Evolutionary conservation across 345 rosid species (phyloP).

Genomic region (Linum trigynum): DNA sequence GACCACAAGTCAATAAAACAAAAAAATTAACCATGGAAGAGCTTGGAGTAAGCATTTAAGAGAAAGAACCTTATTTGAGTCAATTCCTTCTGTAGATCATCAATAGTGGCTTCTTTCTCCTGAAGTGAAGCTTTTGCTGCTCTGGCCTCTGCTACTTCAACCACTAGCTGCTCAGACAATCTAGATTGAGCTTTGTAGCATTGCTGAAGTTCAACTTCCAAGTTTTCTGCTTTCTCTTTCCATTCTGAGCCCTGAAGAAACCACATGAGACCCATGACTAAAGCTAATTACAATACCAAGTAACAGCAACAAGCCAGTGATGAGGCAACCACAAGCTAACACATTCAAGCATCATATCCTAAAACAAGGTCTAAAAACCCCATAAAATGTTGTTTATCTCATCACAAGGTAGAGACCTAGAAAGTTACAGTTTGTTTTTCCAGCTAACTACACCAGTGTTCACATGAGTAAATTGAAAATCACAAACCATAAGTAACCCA

Average conservation of each 20-base stretch:
- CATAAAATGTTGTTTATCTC: too few relatives aligned
- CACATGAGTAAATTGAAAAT: too few relatives aligned
- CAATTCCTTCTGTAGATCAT: conserved; percentile 43
- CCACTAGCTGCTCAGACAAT: conserved; percentile 78
- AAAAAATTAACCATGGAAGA: not conserved
- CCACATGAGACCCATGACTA: conserved; percentile 1
- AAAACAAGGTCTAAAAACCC: not conserved
- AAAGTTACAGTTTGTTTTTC: too few relatives aligned
- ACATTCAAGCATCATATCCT: not conserved
- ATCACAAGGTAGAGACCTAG: too few relatives aligned
- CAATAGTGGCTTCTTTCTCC: conserved; percentile 53
- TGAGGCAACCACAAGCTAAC: not conserved
- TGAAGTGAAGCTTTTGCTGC: conserved; percentile 51
- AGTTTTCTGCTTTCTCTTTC: conserved; percentile 79
- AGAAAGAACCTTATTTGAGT: conserved; percentile 41
- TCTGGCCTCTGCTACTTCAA: conserved; percentile 81
- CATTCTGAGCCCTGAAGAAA: conserved; percentile 72
- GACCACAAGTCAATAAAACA: conserved; percentile 7
- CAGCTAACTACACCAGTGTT: too few relatives aligned
- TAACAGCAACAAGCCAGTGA: not conserved
- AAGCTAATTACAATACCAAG: not conserved
- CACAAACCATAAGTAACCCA: not conserved
- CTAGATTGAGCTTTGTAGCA: conserved; percentile 89
- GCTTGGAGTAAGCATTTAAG: conserved; percentile 1
- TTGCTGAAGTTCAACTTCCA: conserved; percentile 79